Conservation (phyloP, 2,329 filamentous ascomycete genomes). For the Verticillium longisporum region DNA sequence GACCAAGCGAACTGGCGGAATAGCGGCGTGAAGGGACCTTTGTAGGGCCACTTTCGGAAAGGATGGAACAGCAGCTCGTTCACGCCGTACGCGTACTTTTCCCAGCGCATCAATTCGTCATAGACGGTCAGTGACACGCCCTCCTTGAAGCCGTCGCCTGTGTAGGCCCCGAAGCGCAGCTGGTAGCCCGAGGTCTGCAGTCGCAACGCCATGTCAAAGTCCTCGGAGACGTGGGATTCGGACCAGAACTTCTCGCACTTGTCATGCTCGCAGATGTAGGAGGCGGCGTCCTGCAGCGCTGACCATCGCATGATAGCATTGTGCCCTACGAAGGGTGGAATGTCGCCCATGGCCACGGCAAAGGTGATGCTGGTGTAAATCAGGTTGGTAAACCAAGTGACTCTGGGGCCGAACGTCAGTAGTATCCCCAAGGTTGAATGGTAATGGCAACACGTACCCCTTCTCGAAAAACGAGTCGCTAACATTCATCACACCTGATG, state of each 20-base stretch:
- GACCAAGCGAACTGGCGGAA: slow-evolving; percentile 54
- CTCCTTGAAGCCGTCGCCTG: slow-evolving; percentile 63
- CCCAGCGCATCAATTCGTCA: slow-evolving; percentile 64
- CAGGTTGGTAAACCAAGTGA: slow-evolving; percentile 72
- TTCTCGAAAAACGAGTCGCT: slow-evolving; percentile 66
- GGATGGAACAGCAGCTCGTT: slow-evolving; percentile 66
- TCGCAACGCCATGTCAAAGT: slow-evolving; percentile 71
- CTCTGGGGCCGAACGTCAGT: slow-evolving; percentile 21
- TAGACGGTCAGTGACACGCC: slow-evolving; percentile 67
- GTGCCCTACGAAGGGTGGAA: slow-evolving; percentile 70
- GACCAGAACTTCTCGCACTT: slow-evolving; percentile 65
- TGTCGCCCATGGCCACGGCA: slow-evolving; percentile 63
- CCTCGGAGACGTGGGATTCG: slow-evolving; percentile 67
- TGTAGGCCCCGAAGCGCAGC: slow-evolving; percentile 62
- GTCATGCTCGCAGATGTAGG: slow-evolving; percentile 37
- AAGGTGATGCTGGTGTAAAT: slow-evolving; percentile 69
- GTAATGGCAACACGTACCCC: slow-evolving; percentile 6
- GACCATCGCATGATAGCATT: slow-evolving; percentile 68
- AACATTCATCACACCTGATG: slow-evolving; percentile 71
- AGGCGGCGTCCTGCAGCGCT: slow-evolving; percentile 26
- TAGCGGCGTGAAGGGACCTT: slow-evolving; percentile 57
- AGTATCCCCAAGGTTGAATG: background rate
- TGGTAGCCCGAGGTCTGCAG: slow-evolving; percentile 62
- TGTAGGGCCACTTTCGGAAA: slow-evolving; percentile 50
- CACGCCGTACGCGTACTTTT: slow-evolving; percentile 66